Percentiles rank a stretch among this genome's conserved stretches.
Evolutionary conservation across 108 stramenopile species (phyloP).

Genomic region (Skeletonema grethae): DNA sequence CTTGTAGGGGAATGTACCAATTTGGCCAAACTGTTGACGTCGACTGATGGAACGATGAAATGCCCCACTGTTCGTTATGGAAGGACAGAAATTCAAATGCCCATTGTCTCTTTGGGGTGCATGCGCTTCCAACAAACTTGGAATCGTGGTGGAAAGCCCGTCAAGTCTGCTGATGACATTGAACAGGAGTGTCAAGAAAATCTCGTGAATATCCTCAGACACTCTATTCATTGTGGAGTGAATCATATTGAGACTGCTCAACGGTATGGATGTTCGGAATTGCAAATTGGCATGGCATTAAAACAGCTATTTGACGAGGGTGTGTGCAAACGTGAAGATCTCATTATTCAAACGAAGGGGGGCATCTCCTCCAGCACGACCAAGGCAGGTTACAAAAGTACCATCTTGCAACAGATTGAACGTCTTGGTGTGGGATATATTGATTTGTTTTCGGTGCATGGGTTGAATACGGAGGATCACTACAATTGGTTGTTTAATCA

Average conservation of each 20-base stretch:
- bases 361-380: slow-evolving; percentile 45
- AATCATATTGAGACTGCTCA: slow-evolving; percentile 93
- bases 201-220: slow-evolving; percentile 61
- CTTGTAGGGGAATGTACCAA: slow-evolving; percentile 54
- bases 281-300: slow-evolving; percentile 80
- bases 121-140: slow-evolving; percentile 94
- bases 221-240: slow-evolving; percentile 76
- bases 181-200: slow-evolving; percentile 76
- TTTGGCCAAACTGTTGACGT: slow-evolving; percentile 22
- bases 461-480: slow-evolving; percentile 69
- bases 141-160: slow-evolving; percentile 43
- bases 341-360: slow-evolving; percentile 91
- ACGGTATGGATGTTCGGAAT: slow-evolving; percentile 80
- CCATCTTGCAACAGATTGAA: slow-evolving; percentile 59
- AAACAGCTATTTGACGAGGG: slow-evolving; percentile 69
- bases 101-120: slow-evolving; percentile 86
- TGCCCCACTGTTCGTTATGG: slow-evolving; percentile 86
- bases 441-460: slow-evolving; percentile 89
- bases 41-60: slow-evolving; percentile 9
- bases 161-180: slow-evolving; percentile 50
- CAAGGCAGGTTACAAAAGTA: slow-evolving; percentile 52
- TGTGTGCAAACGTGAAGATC: slow-evolving; percentile 70
- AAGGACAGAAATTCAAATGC: slow-evolving; percentile 82
- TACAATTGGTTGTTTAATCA: slow-evolving; percentile 65
- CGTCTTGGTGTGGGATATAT: slow-evolving; percentile 77